Evolutionary conservation across 1,284 basidiomycete genomes (phyloP), one percentile per base, ranked within the genome.

Genomic region (Cystobasidium pallidum): DNA sequence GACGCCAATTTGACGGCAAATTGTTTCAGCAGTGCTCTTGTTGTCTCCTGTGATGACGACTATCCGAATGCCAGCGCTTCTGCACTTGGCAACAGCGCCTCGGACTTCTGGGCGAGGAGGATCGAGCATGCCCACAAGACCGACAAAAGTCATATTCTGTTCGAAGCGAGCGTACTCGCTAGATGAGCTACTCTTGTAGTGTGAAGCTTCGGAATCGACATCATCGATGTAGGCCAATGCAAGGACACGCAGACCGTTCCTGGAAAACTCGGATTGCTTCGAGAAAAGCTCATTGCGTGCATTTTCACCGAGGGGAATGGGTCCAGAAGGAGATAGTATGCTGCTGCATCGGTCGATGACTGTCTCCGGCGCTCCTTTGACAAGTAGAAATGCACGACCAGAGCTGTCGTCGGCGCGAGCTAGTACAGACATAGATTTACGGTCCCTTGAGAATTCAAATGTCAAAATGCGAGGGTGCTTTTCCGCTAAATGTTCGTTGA

Each of bases 31-130:
- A 26, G 96, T 99, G 76, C 89, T 89, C 84, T 96, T 95, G 84
- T 97, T 97, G 83, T 99, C 96, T 47, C 96, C 96, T 1, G 96
- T 99, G 80, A 99, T 97, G 78, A 96, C 94, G 76, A 99, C 89
- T 51, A 97, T 93, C 52, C 94, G 87, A 77, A 99, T 97, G 28
- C 96, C 96, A 2, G 96, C 96, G 30, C 89, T 88, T 76, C 86
- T 88, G 83, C 94, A 98, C 80, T 92, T 92, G 47, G 89, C 90
- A 49, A 99, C 89, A 17, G 96, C 95, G 45, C 82, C 84, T 54
- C 86, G 86, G 30, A 94, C 95, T 82, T 98, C 96, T 15, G 94
- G 94, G 30, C 96, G 90, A 17, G 96, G 96, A 17, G 95, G 96
- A 80, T 99, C 96, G 41, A 95, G 86, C 95, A 99, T 99, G 71